These are phyloP conservation scores for Candida rishiriensis DNA, from an alignment of 805 yeast species.

Conservation along the genomic window DNA sequence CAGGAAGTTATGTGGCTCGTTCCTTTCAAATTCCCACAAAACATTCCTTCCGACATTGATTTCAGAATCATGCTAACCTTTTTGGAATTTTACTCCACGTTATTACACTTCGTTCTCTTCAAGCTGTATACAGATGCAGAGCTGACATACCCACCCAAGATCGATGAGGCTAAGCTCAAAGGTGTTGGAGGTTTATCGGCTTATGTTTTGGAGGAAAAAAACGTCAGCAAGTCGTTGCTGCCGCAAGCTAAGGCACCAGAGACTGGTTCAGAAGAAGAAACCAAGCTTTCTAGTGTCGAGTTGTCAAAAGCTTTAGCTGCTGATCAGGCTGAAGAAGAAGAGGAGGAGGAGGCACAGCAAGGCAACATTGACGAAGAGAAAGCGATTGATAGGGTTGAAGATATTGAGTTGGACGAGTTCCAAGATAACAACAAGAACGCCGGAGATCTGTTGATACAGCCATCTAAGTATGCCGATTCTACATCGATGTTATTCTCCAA, in stretches of 20 bases:
- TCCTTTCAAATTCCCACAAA: slow-evolving; percentile 95
- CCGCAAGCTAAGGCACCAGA: slow-evolving; percentile 28
- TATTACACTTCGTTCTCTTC: slow-evolving; percentile 81
- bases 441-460: slow-evolving; percentile 75
- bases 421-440: slow-evolving; percentile 54
- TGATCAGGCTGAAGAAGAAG: slow-evolving; percentile 38
- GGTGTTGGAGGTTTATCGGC: slow-evolving; percentile 88
- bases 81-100: slow-evolving; percentile 90
- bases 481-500: slow-evolving; percentile 64
- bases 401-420: slow-evolving; percentile 65
- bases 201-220: slow-evolving; percentile 64
- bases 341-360: slow-evolving; percentile 33
- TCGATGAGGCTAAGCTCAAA: slow-evolving; percentile 66
- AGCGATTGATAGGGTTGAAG: slow-evolving; percentile 38
- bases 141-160: slow-evolving; percentile 86
- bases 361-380: slow-evolving; percentile 34
- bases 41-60: slow-evolving; percentile 90
- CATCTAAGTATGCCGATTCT: slow-evolving; percentile 52
- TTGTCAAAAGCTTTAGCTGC: slow-evolving; percentile 52
- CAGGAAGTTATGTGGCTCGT: slow-evolving; percentile 95
- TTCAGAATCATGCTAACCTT: slow-evolving; percentile 96
- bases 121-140: slow-evolving; percentile 82
- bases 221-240: slow-evolving; percentile 31
- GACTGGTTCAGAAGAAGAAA: slow-evolving; percentile 32
- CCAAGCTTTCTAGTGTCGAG: slow-evolving; percentile 37